Base-by-base conservation (phyloP, 495 filamentous ascomycete species). In the Hyaloscypha finlandica region DNA sequence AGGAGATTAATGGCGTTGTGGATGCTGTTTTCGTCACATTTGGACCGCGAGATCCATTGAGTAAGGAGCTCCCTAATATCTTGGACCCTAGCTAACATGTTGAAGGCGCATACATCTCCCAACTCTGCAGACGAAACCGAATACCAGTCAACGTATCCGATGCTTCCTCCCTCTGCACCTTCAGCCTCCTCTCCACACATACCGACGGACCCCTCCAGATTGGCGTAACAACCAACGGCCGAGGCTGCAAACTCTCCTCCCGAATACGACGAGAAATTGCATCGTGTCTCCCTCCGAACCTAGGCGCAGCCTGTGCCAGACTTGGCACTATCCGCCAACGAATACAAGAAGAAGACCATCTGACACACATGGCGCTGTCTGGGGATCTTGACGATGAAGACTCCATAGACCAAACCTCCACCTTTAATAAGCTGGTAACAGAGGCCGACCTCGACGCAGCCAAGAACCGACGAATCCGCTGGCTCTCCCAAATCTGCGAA, bases 401-500 rank as follows among this genome's bases (percentile, higher is more conserved):
- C 66, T 84, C 86, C 2, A 78, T 85, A 4, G 93, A 92, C n/a
- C 95, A 98, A 75, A 86, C 82, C n/a, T 86, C 92, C 0, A 85
- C 83, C 0, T 97, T 99, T 78, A 99, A 99, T 75, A 86, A 86
- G 61, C 78, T 98, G 0, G 84, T 98, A 9, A 80, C 79, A 11
- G 90, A 92, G 58, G 84, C 85, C 63, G 92, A 94, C 71, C 76
- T 83, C 5, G 88, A 91, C 57, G 90, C 90, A 2, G 87, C 87
- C 8, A 93, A 90, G 77, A 92, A 85, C 20, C 82, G 96, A 59
- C 83, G 95, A 51, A 93, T 96, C 80, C 87, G 95, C 30, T 99
- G 96, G 96, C 78, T 99, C 3, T 86, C 89, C 20, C 95, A 99
- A 74, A 94, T 99, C 20, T 99, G 96, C 83, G 95, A 99, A 81